Evolutionary conservation across 352 stramenopile genomes (phyloP).

Genomic region (Pilasporangium apinafurcum): DNA sequence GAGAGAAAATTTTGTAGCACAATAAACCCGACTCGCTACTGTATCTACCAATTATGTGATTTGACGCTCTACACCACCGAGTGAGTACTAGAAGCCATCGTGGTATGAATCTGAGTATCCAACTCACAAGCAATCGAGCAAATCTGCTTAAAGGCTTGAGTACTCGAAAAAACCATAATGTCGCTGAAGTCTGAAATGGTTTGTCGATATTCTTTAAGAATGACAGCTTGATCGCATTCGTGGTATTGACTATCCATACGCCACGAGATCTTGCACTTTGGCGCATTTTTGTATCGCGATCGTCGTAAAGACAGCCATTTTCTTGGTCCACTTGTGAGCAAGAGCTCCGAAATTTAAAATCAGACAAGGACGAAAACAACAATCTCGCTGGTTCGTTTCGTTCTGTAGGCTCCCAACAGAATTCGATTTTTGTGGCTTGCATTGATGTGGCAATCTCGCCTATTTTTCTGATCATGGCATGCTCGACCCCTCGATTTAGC

Average conservation of each 20-base stretch:
- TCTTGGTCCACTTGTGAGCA: not conserved
- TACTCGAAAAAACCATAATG: not conserved
- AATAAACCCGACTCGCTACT: too few relatives aligned
- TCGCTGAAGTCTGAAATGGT: not conserved
- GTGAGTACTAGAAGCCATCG: not conserved
- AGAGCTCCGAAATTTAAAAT: constrained; percentile 2
- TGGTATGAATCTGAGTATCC: too few relatives aligned
- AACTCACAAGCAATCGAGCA: too few relatives aligned
- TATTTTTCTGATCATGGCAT: constrained; percentile 52
- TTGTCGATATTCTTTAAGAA: constrained; percentile 1
- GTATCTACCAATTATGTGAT: too few relatives aligned
- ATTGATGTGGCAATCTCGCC: constrained; percentile 18
- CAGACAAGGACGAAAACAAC: constrained; percentile 39
- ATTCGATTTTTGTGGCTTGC: constrained; percentile 11
- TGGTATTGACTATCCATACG: constrained; percentile 1
- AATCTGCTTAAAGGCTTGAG: too few relatives aligned
- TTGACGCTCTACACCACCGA: too few relatives aligned
- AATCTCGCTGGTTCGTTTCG: constrained; percentile 48
- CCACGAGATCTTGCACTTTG: constrained; percentile 1
- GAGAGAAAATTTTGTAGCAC: too few relatives aligned
- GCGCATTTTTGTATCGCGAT: constrained; percentile 1
- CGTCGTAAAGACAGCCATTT: too few relatives aligned
- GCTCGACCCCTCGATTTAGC: constrained; percentile 63
- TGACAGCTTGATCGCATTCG: not conserved
- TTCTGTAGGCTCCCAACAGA: constrained; percentile 58